Conservation (phyloP, 306 rosid genomes). For the Trifolium fragiferum region DNA sequence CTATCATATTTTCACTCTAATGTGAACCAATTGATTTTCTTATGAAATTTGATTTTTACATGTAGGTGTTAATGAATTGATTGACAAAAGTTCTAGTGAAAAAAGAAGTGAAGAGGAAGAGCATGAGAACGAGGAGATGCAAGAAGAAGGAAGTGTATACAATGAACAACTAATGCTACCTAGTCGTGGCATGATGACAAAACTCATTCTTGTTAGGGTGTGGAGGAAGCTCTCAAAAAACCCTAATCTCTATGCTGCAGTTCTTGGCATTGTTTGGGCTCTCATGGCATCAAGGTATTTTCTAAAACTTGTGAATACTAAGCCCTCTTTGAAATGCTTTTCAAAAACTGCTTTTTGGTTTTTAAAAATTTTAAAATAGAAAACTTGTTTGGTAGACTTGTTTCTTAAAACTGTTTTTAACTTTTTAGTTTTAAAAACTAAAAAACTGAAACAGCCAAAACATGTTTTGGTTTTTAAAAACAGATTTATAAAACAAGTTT, state of each 20-base stretch:
- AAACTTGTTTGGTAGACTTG: too few relatives aligned
- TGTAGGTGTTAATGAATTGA: conserved; percentile 45
- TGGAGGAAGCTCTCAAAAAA: conserved; percentile 79
- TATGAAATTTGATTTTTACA: not conserved
- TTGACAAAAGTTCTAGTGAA: conserved; percentile 47
- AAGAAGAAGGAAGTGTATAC: conserved; percentile 41
- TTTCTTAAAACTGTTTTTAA: too few relatives aligned
- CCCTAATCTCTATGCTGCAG: conserved; percentile 74
- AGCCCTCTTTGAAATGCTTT: too few relatives aligned
- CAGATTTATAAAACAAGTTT: too few relatives aligned
- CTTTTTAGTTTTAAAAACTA: too few relatives aligned
- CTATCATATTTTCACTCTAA: too few relatives aligned
- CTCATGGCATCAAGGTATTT: conserved; percentile 64
- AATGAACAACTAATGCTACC: conserved; percentile 71
- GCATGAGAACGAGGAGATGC: conserved; percentile 46
- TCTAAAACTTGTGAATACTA: not conserved
- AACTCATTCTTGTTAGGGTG: conserved; percentile 76
- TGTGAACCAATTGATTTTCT: not conserved
- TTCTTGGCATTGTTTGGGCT: conserved; percentile 48
- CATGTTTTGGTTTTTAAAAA: too few relatives aligned
- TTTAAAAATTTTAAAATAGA: too few relatives aligned
- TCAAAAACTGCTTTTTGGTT: too few relatives aligned
- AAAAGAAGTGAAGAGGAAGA: conserved; percentile 41
- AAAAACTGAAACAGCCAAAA: too few relatives aligned
- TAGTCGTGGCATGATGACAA: conserved; percentile 67